Evolutionary conservation across 2,329 filamentous ascomycete genomes (phyloP).

Genomic region (Thelonectria discophora): DNA sequence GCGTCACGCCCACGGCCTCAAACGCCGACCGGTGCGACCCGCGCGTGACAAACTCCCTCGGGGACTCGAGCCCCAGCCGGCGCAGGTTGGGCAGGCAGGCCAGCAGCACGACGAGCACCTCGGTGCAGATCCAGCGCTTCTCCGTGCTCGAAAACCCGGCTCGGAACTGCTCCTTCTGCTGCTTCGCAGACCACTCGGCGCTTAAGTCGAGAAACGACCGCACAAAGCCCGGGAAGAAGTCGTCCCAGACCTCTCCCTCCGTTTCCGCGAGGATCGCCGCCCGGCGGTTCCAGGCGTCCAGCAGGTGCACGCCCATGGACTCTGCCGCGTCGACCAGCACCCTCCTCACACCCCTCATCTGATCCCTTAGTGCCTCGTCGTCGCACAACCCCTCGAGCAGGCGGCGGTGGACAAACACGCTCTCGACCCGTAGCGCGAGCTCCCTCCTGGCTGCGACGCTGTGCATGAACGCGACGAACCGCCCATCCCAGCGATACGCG

Average conservation of each 20-base stretch:
- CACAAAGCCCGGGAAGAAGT: neutral
- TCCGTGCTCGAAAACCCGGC: neutral
- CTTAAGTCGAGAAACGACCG: neutral
- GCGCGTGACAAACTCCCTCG: neutral
- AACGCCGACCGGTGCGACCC: neutral
- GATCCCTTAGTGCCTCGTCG: neutral
- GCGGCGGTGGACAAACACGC: neutral
- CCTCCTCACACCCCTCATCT: neutral
- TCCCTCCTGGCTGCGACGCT: slow-evolving; percentile 8
- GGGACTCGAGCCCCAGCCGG: neutral
- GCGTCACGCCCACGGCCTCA: neutral
- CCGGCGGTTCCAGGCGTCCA: neutral
- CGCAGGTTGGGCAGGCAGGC: slow-evolving; percentile 6
- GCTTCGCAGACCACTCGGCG: neutral
- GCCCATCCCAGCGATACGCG: neutral
- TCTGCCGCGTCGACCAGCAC: neutral
- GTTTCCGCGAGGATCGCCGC: neutral
- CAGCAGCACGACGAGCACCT: slow-evolving; percentile 9
- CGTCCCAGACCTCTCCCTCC: neutral
- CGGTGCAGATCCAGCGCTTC: neutral
- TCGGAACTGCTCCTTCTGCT: neutral
- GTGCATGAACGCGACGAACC: slow-evolving; percentile 14
- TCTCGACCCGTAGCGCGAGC: slow-evolving; percentile 1
- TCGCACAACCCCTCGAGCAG: neutral
- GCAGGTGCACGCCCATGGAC: neutral